Evolutionary conservation across 495 filamentous ascomycete genomes (phyloP), one percentile per base, ranked within the genome.

Genomic region (Pyronema omphalodes): DNA sequence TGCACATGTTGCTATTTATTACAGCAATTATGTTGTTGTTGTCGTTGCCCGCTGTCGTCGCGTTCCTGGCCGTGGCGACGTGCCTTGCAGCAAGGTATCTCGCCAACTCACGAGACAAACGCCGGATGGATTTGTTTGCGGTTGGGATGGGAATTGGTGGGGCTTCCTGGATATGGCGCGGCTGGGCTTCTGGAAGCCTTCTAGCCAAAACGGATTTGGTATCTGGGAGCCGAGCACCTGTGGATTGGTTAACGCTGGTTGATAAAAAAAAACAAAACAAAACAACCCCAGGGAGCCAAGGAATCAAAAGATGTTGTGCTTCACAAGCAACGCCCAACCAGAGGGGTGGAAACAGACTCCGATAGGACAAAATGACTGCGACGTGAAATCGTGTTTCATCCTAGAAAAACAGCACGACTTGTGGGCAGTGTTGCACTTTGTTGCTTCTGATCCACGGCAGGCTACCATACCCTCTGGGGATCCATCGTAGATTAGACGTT

Each of bases 31-130:
- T 41, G 39, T 41, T 41, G 11, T 40, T 40, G 37, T 17, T 17
- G 39, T 41, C 39, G 39, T 41, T 41, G 39, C 15, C 15, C 39
- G 11, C 15, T 41, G 39, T 41, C 15, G 44, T 23, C 23, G 44
- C 14, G 11, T 1, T 47, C 17, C 9, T 47, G 11, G 44, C n/a
- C 9, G 44, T 19, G 18, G 44, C 23, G 11, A 11, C 3, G 44
- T 47, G 44, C 44, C 44, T 47, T 47, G 44, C 44, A 47, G 44
- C 44, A 23, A 19, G 9, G 23, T 29, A 29, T 29, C 23, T 29
- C n/a, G 44, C 44, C 18, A 47, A 23, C 44, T 47, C 44, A 47
- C 44, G 44, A 47, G 44, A 47, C 44, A 47, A 47, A 47, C 44
- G n/a, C 23, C 23, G 23, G 23, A 29, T 29, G 23, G 23, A 29